Base-by-base conservation (phyloP, 371 early-diverging fungal species). In the Actinomortierella ambigua region DNA sequence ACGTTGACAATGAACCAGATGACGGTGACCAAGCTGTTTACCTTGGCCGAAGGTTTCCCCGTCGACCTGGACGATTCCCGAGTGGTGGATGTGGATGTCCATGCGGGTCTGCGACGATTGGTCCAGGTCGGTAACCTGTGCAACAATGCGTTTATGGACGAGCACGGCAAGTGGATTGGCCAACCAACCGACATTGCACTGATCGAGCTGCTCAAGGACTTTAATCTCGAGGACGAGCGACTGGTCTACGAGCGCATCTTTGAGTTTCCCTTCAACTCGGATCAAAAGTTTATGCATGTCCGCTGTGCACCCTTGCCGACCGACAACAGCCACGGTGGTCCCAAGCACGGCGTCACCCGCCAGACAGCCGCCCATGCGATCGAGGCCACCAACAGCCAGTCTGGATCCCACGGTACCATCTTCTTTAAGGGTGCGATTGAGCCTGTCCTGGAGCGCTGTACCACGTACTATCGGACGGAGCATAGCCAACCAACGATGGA, bases 221-320 rank as follows among this genome's bases (percentile, higher is more conserved):
- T 83, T 28, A 79, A 81, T 7, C 29, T 88, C 27, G 48, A 63
- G 15, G 91, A 93, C 68, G 88, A 86, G 23, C 85, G 91, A 50
- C 68, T 71, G 63, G 91, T 62, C 17, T 85, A 77, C 55, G 81
- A 84, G 54, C 84, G 94, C 15, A 59, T 92, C 13, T 77, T 85
- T 0, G 96, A 96, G 79, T 75, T 83, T 39, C 95, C 98, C 3
- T 98, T 98, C 77, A 90, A 85, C 68, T 91, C 94, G 5, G 96
- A 96, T n/a, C 82, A 84, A 51, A 98, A 98, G 82, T 90, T 69
- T 68, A 98, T 97, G 98, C 80, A 83, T 54, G 91, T 93, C 18
- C 73, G 77, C 24, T 88, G 85, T 24, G 67, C 61, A 6, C 57
- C 61, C 46, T 34, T 50, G 24, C 62, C 63, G 24, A 68, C 56